Base-by-base conservation (phyloP, 495 filamentous ascomycete species). In the Aspergillus ostianus region DNA sequence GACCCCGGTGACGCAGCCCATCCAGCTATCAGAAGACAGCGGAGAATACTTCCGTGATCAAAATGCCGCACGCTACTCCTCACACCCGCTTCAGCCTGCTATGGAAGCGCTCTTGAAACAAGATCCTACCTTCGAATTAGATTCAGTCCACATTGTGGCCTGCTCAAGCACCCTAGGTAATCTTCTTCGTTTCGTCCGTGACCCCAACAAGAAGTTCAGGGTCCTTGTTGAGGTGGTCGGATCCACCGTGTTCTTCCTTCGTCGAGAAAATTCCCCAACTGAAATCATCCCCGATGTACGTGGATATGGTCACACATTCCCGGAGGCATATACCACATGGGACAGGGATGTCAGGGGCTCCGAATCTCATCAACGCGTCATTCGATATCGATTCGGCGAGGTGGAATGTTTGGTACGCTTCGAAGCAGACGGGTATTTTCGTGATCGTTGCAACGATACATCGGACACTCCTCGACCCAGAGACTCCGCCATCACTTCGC, bases 291-390 rank as follows among this genome's bases (percentile, higher is more conserved):
- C 68, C 3, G 75, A 74, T 52, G 71, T 90, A 4, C 55, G 56
- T 6, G 88, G 86, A 0, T 90, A 76, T 64, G 87, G 87, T 8
- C 84, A 88, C 66, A 79, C 82, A 1, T 90, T 90, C 65, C 79
- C 84, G 6, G 84, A 87, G 44, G 77, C 70, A 32, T 87, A 87
- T 63, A 90, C 88, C 2, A 83, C 80, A 1, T 85, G 85, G 82
- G 73, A 78, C 8, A 4, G 57, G 0, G 75, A 72, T 12, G 74
- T 83, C 27, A 71, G 70, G 50, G 76, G 74, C 10, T 88, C 83
- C 0, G 74, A 73, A 32, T 85, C 85, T 0, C 87, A 90, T 57
- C 86, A 90, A 57, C 77, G 88, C 0, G 58, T 90, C 20, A 63
- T 90, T 1, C 67, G 73, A 18, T 90, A 88, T 68, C 56, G 73